Base-by-base conservation (phyloP, 148 eudicot genomes). In the Spergularia marina region DNA sequence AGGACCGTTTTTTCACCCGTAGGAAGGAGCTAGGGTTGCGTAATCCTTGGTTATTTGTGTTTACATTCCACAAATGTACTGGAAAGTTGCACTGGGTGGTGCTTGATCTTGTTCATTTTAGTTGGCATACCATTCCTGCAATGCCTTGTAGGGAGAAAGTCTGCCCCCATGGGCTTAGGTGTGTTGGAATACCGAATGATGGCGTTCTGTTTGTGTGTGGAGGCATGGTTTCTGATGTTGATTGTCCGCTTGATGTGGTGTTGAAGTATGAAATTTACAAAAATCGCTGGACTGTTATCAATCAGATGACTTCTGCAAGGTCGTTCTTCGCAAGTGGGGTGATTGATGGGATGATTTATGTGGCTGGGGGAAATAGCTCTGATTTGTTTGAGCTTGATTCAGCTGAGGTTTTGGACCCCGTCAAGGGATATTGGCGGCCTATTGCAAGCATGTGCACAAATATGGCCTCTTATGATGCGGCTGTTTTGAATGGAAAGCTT, bases 391-490 rank as follows among this genome's bases (percentile, higher is more conserved):
- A 92, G 87, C 99, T 95, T n/a, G 85, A 88, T 77, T 87, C 91
- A 7, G 98, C 91, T 64, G 99, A 95, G 78, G 97, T 86, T 40
- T 76, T 95, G 75, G 91, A 95, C 63, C 92, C 92, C 8, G 8
- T 15, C 0, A 74, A 78, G n/a, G 99, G 90, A 30, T 54, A 36
- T 53, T 95, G 99, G 99, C 67, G 58, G 44, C 81, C 86, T 7
- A 82, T 95, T 61, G 81, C 97, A 25, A 83, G 60, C 57, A 95
- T 95, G 99, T 88, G 86, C 12, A 83, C 92, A 1, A 85, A 79
- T 79, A 92, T 95, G 99, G 85, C 99, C 9, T 86, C 92, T 5
- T 92, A 92, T 81, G 97, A 95, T 74, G 68, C 98, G 3, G 97
- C 96, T 3, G 98, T 95, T 73, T 84, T 95, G 10, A 71, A 91